phyloP scores from a whole-genome alignment of 2,329 filamentous ascomycete species.

The Diplodia seriata region DNA sequence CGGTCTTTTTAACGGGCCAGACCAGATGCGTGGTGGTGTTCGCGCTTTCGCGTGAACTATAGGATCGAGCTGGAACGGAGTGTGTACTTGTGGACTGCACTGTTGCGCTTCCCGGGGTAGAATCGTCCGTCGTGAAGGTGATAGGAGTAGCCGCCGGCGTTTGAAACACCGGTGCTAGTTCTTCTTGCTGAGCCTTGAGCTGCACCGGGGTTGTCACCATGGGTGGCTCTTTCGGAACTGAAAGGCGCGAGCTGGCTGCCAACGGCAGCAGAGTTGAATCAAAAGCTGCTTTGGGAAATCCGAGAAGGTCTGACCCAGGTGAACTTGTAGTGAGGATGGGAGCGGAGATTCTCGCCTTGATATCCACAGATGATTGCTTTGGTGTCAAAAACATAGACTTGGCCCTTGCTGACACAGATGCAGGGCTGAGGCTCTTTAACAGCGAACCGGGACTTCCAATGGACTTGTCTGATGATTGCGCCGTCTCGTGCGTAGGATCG shows the following conservation, averaged over 20 bases:
- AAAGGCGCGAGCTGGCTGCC: neutral
- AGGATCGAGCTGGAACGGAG: slow-evolving; percentile 24
- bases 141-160: slow-evolving; percentile 17
- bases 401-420: slow-evolving; percentile 5
- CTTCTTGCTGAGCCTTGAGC: neutral
- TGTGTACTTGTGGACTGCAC: slow-evolving; percentile 26
- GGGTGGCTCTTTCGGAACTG: neutral
- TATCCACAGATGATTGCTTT: slow-evolving; percentile 18
- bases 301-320: neutral
- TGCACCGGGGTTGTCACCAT: slow-evolving; percentile 14
- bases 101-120: slow-evolving; percentile 29
- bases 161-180: slow-evolving; percentile 9
- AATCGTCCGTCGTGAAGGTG: slow-evolving; percentile 23
- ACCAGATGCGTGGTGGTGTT: slow-evolving; percentile 47
- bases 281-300: neutral
- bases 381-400: slow-evolving; percentile 26
- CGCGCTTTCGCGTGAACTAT: slow-evolving; percentile 40
- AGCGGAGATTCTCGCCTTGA: slow-evolving; percentile 18
- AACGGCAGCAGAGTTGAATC: slow-evolving; percentile 1
- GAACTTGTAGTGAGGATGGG: neutral
- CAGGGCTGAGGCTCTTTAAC: neutral
- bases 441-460: slow-evolving; percentile 8
- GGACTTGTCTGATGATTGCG: neutral
- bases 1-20: slow-evolving; percentile 36
- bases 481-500: slow-evolving; percentile 7